These are phyloP conservation scores for Rosa multiflora DNA, from an alignment of 306 rosid genomes.

Conservation along the genomic window DNA sequence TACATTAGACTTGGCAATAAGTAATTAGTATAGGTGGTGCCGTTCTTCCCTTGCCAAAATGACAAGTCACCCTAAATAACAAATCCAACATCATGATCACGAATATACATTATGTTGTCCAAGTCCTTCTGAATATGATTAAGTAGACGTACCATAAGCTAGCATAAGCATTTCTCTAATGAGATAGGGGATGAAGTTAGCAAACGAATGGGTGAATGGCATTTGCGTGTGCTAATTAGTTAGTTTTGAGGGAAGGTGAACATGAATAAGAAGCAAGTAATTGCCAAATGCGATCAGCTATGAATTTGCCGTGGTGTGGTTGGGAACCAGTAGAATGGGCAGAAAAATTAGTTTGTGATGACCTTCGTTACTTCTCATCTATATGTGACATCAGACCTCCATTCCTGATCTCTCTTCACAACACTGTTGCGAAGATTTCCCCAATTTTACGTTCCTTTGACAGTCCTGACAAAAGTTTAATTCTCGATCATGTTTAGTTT, in stretches of 20 bases:
- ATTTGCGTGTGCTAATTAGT: background rate
- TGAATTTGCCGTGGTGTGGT: background rate
- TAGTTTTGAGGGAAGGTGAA: conserved; percentile 6
- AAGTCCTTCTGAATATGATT: background rate
- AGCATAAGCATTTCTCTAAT: conserved; percentile 2
- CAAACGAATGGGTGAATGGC: background rate
- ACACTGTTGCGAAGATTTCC: no score
- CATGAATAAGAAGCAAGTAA: background rate
- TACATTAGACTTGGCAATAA: background rate
- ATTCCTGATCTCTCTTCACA: no score
- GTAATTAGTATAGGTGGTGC: no score
- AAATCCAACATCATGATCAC: background rate
- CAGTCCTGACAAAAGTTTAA: no score
- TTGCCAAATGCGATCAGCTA: background rate
- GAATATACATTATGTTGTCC: background rate
- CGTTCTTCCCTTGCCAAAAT: background rate
- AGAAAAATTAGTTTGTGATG: background rate
- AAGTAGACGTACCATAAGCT: conserved; percentile 17
- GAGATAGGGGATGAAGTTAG: conserved; percentile 35
- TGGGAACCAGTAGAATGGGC: background rate
- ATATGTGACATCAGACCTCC: no score
- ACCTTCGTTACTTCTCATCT: no score
- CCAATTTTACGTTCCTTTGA: no score
- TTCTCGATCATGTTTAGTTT: no score
- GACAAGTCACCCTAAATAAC: background rate